Conservation (phyloP, 495 filamentous ascomycete genomes). For the Penicillium cataractarum region DNA sequence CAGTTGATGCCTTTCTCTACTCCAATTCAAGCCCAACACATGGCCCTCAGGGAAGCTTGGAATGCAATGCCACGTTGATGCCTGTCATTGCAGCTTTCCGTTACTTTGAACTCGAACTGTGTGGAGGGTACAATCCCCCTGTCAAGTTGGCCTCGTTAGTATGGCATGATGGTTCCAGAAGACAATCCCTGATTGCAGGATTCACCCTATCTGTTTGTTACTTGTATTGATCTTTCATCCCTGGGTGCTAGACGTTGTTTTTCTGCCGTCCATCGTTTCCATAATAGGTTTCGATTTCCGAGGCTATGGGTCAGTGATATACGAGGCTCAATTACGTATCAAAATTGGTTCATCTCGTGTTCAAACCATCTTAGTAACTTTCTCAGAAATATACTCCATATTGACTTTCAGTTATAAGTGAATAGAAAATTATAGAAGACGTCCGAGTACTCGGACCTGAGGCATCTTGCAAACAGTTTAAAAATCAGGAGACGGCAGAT, state of each 20-base stretch:
- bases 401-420: neutral
- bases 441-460: neutral
- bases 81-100: neutral
- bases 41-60: neutral
- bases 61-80: conserved; percentile 6
- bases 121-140: neutral
- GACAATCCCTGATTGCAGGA: neutral
- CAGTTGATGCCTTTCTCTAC: neutral
- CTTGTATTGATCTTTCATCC: neutral
- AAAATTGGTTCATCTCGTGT: neutral
- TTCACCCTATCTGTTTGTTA: too few relatives aligned
- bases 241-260: neutral
- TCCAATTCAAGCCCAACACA: neutral
- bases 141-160: neutral
- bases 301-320: neutral
- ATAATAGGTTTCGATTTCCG: neutral
- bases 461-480: neutral
- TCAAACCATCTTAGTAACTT: neutral
- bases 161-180: neutral
- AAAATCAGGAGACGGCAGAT: neutral
- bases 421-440: neutral
- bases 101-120: neutral
- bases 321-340: neutral
- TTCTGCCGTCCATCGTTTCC: neutral
- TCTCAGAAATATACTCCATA: neutral